Base-by-base conservation (phyloP, 2,329 filamentous ascomycete species). In the Didymella pomorum region DNA sequence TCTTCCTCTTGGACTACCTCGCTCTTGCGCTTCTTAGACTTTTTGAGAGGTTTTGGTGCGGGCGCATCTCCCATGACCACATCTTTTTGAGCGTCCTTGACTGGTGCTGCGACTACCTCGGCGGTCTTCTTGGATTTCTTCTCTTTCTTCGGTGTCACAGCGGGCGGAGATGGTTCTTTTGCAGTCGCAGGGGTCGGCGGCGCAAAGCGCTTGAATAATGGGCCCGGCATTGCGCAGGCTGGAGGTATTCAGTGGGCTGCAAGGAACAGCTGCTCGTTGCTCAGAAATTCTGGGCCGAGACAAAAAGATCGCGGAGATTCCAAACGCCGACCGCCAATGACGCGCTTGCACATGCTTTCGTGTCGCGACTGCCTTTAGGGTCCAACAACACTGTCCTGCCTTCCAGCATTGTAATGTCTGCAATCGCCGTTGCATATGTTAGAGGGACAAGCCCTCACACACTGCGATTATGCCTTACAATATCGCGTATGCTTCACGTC, bases 401-500 rank as follows among this genome's bases (percentile, higher is more conserved):
- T n/a, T 11, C 8, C n/a, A 16, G 26, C 58, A 44, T 58, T 67
- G 71, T 56, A 52, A 75, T 73, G 70, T 62, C 59, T 41, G 20
- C 35, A 5, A 10, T n/a, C n/a, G 18, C 12, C 58, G 33, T 43
- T 16, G 50, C 29, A 8, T 46, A 26, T 63, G 58, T 14, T n/a
- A 16, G 63, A 67, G 68, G 71, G 61, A 18, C 0, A 16, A 8
- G 51, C 65, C 68, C 72, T 71, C 66, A 41, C 28, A 45, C 35
- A 14, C 20, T 43, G 37, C 47, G 70, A 71, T 68, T 23, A 90
- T 89, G 87, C 83, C 86, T 52, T 89, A 89, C 81, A 89, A 89
- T 69, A 89, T 90, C 74, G 87, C 87, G 86, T 87, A 78, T 69
- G 85, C 77, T 20, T n/a, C 4, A 25, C 6, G 21, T 26, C 23